Conservation (phyloP, 2,329 filamentous ascomycete species). For the Leptographium flavum region DNA sequence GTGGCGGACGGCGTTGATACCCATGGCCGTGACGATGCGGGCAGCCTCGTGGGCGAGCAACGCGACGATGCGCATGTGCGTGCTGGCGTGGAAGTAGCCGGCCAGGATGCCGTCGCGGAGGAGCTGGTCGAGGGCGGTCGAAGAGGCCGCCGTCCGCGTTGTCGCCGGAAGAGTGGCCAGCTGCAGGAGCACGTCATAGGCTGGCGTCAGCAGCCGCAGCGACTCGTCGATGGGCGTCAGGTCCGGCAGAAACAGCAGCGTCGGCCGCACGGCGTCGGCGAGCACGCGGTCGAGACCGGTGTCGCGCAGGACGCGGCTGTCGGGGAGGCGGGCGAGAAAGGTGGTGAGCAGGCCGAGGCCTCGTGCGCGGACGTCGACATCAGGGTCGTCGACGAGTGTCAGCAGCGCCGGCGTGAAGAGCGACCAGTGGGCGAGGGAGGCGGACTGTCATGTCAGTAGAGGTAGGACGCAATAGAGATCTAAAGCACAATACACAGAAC, state of each 20-base stretch:
- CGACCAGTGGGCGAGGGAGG: constrained; percentile 46
- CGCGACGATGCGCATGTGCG: constrained; percentile 42
- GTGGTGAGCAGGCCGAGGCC: constrained; percentile 39
- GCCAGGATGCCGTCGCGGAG: constrained; percentile 41
- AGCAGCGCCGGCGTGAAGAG: constrained; percentile 56
- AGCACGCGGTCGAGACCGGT: constrained; percentile 57
- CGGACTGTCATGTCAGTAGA: constrained; percentile 16
- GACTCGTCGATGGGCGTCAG: constrained; percentile 64
- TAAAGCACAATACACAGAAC: not conserved
- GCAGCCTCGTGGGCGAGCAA: constrained; percentile 37
- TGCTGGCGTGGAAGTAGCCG: constrained; percentile 41
- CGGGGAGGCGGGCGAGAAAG: constrained; percentile 42
- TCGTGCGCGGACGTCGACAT: constrained; percentile 33
- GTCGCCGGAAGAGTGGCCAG: constrained; percentile 25
- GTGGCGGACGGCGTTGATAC: constrained; percentile 51
- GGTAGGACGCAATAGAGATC: not conserved
- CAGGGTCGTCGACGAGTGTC: constrained; percentile 50
- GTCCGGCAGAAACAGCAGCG: constrained; percentile 61
- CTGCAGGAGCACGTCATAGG: constrained; percentile 51
- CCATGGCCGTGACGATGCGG: constrained; percentile 38
- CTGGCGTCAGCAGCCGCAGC: constrained; percentile 43
- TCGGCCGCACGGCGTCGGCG: constrained; percentile 53
- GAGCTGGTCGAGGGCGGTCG: constrained; percentile 30
- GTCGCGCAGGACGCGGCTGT: constrained; percentile 11
- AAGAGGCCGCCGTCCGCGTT: not conserved